A percentile compares a stretch with the other conserved stretches of the same genome.
Evolutionary conservation across 73 alveolate genomes (phyloP).

Genomic region (Paraurostyla sp.): DNA sequence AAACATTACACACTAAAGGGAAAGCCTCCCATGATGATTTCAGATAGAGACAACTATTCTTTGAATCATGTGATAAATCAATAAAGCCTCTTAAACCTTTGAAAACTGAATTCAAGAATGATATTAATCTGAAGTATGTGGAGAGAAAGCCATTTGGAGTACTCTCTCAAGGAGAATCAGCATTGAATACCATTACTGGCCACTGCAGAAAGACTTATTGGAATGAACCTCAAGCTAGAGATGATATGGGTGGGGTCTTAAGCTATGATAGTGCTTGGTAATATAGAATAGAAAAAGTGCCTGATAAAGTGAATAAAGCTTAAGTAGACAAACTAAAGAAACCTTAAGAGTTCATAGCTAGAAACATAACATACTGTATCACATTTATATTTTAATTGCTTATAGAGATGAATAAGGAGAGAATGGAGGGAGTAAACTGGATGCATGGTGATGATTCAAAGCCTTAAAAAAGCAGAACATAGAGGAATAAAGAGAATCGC

Average conservation of each 20-base stretch:
- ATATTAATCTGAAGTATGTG: constrained; percentile 18
- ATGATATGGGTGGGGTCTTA: not conserved
- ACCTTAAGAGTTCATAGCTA: constrained; percentile 27
- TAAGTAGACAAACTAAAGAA: not conserved
- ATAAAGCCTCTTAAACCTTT: not conserved
- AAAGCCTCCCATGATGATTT: not conserved
- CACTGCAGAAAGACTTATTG: not conserved
- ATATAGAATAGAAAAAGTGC: constrained; percentile 21
- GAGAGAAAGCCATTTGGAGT: constrained; percentile 22
- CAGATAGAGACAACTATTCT: not conserved
- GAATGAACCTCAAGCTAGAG: not conserved
- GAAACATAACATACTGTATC: constrained; percentile 38
- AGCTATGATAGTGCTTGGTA: constrained; percentile 27
- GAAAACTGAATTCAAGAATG: not conserved
- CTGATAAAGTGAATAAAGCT: constrained; percentile 23
- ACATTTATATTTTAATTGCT: not conserved
- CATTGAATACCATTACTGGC: not conserved
- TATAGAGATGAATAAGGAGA: constrained; percentile 40
- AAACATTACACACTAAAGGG: not conserved
- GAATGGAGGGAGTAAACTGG: constrained; percentile 35
- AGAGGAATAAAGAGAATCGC: not conserved
- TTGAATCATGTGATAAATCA: constrained; percentile 19
- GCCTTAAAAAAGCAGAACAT: too few species aligned
- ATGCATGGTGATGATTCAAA: constrained; percentile 16
- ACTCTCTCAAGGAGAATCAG: not conserved